Evolutionary conservation across 2,329 filamentous ascomycete species (phyloP).

Genomic region (Colletotrichum tropicicola): DNA sequence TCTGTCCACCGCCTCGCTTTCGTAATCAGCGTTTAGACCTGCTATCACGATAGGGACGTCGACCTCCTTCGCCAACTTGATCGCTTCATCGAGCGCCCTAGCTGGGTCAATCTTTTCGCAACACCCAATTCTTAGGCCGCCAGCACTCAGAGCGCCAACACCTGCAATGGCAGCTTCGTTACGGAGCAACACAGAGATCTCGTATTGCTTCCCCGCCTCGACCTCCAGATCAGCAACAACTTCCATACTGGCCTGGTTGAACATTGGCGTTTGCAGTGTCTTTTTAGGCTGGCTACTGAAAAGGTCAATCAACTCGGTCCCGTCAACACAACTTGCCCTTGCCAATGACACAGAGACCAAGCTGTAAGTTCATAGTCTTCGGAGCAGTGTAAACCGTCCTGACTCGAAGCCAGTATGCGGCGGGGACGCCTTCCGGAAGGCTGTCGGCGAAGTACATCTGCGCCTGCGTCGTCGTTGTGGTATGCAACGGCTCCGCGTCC

Average conservation of each 20-base stretch:
- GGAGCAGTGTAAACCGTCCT: conserved; percentile 33
- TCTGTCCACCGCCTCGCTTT: conserved; percentile 67
- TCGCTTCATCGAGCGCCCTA: conserved; percentile 25
- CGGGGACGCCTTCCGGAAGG: not conserved
- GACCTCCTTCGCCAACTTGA: conserved; percentile 55
- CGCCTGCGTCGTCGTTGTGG: not conserved
- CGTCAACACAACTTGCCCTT: conserved; percentile 41
- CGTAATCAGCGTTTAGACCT: conserved; percentile 60
- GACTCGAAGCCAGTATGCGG: not conserved
- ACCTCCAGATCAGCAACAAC: conserved; percentile 47
- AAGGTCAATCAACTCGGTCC: conserved; percentile 41
- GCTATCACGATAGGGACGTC: conserved; percentile 65
- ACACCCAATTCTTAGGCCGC: conserved; percentile 11
- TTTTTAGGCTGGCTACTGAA: conserved; percentile 41
- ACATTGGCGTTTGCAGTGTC: conserved; percentile 39
- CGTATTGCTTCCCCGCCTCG: conserved; percentile 42
- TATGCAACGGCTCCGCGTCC: not conserved
- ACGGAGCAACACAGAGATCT: not conserved
- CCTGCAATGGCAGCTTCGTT: not conserved
- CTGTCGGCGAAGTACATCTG: conserved; percentile 13
- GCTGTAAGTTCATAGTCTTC: conserved; percentile 26
- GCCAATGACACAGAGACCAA: conserved; percentile 44
- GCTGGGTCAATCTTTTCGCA: conserved; percentile 8
- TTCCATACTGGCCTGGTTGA: conserved; percentile 44
- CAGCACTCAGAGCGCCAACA: not conserved